These are phyloP conservation scores for Ophiobolus disseminans DNA, from an alignment of 2,329 filamentous ascomycete species.

Conservation along the genomic window DNA sequence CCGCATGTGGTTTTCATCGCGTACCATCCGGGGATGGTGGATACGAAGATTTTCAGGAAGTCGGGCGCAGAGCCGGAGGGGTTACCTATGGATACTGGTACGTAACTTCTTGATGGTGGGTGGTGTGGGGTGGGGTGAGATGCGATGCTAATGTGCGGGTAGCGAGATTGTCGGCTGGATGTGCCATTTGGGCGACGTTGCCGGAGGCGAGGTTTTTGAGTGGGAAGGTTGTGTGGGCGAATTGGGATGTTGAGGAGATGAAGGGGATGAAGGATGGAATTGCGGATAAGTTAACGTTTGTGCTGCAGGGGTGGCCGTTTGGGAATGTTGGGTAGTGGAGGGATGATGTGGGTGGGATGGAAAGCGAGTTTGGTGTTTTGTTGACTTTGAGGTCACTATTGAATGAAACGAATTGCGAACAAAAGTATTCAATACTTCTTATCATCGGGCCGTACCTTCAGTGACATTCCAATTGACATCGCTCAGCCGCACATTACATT, in stretches of 20 bases:
- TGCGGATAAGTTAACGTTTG: conserved; percentile 21
- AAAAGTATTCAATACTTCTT: too few species aligned
- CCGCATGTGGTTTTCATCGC: conserved; percentile 42
- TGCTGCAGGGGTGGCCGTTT: conserved; percentile 22
- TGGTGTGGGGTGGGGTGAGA: conserved; percentile 31
- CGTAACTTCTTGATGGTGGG: conserved; percentile 11
- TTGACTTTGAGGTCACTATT: too few species aligned
- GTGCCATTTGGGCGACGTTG: conserved; percentile 6
- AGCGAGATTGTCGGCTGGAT: conserved; percentile 11
- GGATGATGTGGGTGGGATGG: too few species aligned
- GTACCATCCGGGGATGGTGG: conserved; percentile 47
- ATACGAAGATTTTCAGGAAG: conserved; percentile 37
- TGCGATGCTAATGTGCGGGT: conserved; percentile 30
- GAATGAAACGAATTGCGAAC: too few species aligned
- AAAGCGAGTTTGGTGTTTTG: too few species aligned
- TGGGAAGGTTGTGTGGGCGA: conserved; percentile 24
- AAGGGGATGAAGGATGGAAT: conserved; percentile 22
- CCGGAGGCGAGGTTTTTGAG: conserved; percentile 23
- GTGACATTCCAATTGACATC: too few species aligned
- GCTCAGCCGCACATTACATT: too few species aligned
- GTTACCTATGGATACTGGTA: conserved; percentile 26
- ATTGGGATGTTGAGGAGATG: conserved; percentile 39
- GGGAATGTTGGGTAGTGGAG: too few species aligned
- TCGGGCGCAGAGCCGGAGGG: conserved; percentile 12
- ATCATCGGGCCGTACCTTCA: too few species aligned